phyloP scores from a whole-genome alignment of 2,329 filamentous ascomycete genomes.

The Diaporthe ampelina region DNA sequence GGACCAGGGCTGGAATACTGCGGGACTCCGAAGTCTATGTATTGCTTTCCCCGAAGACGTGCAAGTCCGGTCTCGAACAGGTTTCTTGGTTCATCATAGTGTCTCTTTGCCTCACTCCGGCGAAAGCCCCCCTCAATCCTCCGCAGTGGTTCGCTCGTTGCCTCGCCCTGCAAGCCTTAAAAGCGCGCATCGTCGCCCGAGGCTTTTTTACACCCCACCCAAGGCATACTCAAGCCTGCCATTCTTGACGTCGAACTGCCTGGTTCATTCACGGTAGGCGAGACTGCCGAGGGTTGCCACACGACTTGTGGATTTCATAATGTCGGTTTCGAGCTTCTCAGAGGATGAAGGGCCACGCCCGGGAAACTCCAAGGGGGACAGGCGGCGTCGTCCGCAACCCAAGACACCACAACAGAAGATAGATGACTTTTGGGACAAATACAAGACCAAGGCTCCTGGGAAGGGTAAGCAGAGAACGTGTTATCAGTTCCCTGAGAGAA shows the following conservation, averaged over 20 bases:
- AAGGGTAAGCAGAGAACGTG: slow-evolving; percentile 65
- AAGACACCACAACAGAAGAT: slow-evolving; percentile 77
- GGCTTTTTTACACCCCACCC: not conserved
- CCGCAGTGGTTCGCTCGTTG: slow-evolving; percentile 24
- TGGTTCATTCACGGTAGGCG: not conserved
- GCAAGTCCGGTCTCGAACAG: not conserved
- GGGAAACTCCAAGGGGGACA: slow-evolving; percentile 6
- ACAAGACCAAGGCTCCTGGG: slow-evolving; percentile 78
- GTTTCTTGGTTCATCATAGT: not conserved
- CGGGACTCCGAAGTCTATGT: not conserved
- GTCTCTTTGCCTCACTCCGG: slow-evolving; percentile 27
- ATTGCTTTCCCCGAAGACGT: not conserved
- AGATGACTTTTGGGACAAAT: slow-evolving; percentile 81
- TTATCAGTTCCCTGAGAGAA: not conserved
- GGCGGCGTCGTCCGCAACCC: slow-evolving; percentile 53
- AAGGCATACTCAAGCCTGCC: not conserved
- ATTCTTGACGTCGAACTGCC: not conserved
- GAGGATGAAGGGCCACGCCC: slow-evolving; percentile 16
- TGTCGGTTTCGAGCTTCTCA: slow-evolving; percentile 31
- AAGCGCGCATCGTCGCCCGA: slow-evolving; percentile 19
- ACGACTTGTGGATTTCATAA: not conserved
- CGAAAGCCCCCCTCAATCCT: not conserved
- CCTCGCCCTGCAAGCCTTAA: slow-evolving; percentile 14
- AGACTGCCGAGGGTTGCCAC: not conserved
- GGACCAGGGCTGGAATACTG: slow-evolving; percentile 17